These are phyloP conservation scores for Podaxis sp. DNA, from an alignment of 768 basidiomycete genomes.

Conservation along the genomic window DNA sequence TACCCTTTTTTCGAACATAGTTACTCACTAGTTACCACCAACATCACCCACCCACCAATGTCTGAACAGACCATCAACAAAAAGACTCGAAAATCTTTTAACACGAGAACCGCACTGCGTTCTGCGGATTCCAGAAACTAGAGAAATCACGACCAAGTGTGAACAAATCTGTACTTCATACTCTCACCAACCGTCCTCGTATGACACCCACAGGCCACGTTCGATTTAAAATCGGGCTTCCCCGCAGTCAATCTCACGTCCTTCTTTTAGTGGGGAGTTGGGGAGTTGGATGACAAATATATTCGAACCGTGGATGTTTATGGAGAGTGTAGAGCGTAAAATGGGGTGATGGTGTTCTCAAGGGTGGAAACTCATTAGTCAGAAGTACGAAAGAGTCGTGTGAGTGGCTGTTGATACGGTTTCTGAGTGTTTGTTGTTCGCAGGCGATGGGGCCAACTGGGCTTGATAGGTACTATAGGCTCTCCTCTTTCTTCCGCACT, in stretches of 20 bases:
- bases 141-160: background rate
- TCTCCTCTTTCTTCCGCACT: too few relatives aligned
- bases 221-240: background rate
- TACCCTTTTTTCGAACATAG: background rate
- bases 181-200: background rate
- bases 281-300: background rate
- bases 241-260: background rate
- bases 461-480: too few relatives aligned
- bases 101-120: background rate
- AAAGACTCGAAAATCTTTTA: background rate
- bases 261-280: background rate
- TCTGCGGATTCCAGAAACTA: background rate
- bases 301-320: background rate
- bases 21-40: background rate
- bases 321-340: background rate
- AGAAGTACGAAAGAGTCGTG: background rate
- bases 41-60: too few relatives aligned
- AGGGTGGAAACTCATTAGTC: background rate
- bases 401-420: background rate
- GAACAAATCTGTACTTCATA: background rate
- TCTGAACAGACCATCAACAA: too few relatives aligned
- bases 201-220: background rate
- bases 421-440: background rate
- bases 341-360: background rate
- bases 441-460: too few relatives aligned